phyloP scores from a whole-genome alignment of 192 early-diverging fungal genomes.

The Rhizophagus sp. region DNA sequence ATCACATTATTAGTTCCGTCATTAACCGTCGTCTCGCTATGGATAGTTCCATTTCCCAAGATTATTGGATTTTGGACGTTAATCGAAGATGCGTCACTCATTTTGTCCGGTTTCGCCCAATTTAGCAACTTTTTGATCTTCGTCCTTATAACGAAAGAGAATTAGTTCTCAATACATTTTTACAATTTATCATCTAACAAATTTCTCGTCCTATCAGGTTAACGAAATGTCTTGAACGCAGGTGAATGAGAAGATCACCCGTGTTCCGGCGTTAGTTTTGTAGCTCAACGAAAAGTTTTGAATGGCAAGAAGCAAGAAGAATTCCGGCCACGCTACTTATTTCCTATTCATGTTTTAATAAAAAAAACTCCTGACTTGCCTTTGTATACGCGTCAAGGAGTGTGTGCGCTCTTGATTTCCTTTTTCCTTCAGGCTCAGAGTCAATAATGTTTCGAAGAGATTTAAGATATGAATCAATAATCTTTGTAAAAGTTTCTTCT shows the following conservation, averaged over 20 bases:
- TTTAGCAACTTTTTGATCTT: too few relatives aligned
- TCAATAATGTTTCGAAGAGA: constrained; percentile 13
- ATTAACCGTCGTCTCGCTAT: neutral
- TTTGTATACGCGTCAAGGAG: neutral
- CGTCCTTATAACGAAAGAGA: too few relatives aligned
- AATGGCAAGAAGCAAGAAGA: neutral
- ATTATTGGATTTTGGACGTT: too few relatives aligned
- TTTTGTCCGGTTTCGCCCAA: too few relatives aligned
- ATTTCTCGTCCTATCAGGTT: neutral
- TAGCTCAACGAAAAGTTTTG: neutral
- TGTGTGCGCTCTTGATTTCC: neutral
- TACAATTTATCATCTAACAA: neutral
- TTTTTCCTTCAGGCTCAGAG: constrained; percentile 13
- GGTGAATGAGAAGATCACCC: too few relatives aligned
- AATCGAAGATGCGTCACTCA: neutral
- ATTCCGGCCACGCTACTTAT: neutral
- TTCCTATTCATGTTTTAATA: neutral
- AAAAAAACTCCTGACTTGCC: neutral
- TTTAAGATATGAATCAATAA: constrained; percentile 6
- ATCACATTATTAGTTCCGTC: too few relatives aligned
- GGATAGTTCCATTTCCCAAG: too few relatives aligned
- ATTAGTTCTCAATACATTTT: too few relatives aligned
- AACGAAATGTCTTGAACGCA: neutral
- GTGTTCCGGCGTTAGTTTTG: too few relatives aligned
- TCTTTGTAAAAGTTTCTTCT: neutral